Evolutionary conservation across 768 basidiomycete species (phyloP), one percentile per base, ranked within the genome.

Genomic region (Tricholoma furcatifolium): DNA sequence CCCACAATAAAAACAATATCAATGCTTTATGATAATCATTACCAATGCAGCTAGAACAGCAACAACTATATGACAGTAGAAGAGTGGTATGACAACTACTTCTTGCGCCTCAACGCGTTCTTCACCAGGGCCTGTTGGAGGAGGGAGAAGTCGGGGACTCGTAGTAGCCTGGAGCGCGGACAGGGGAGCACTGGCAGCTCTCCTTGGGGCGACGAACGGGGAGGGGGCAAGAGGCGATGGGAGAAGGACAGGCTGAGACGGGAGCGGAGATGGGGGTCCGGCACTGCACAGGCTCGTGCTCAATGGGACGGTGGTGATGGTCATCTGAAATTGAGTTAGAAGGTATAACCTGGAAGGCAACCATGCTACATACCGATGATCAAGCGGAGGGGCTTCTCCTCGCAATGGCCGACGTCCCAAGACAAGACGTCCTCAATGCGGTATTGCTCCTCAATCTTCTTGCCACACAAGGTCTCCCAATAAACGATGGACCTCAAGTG

Each of bases 401-500:
- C 74, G 27, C 56, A 67, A 34, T 54, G 50, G 27, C 73, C 74
- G 21, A 66, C 62, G 6, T 72, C 71, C 14, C 59, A 59, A 1
- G 59, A 54, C 27, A 74, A 48, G 15, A 71, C 44, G 9, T 69
- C 68, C 8, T 60, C 50, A 14, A 71, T 55, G 27, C 52, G 51
- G 17, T 53, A 50, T 24, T 59, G 50, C 45, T 72, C 71, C 20
- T 61, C 57, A 43, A 72, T 60, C 34, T 52, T 57, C 53, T 62
- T 65, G 39, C 76, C 76, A 44, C 76, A 74, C 2, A 53, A 18
- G 4, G 65, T 65, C 51, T 73, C 61, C 78, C 76, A 78, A 61
- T 71, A 68, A 30, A 78, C 77, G 18, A 68, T 56, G 31, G 69
- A 58, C 47, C 76, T 65, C 36, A 67, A 48, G 44, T 70, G 63